Conservation (phyloP, 768 basidiomycete species). For the Mycena vulgaris region DNA sequence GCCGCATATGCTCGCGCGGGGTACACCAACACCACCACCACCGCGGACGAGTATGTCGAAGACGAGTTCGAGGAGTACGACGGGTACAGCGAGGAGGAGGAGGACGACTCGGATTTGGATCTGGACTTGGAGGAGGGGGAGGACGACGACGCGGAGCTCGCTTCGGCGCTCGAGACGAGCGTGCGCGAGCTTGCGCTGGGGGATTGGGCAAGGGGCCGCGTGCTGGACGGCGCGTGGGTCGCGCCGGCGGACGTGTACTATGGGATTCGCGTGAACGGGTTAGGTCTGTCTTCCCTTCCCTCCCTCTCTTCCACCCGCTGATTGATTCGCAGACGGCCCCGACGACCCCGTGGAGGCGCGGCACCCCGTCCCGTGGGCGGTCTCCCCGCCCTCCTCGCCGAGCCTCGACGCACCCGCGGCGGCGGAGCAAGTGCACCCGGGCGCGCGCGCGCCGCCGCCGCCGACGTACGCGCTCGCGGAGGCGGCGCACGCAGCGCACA, state of each 20-base stretch:
- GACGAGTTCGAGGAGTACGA: no score
- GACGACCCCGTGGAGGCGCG: constrained; percentile 44
- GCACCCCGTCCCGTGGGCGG: constrained; percentile 78
- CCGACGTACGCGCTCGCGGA: constrained; percentile 58
- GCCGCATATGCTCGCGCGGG: constrained; percentile 24
- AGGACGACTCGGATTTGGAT: constrained; percentile 40
- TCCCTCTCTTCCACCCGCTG: constrained; percentile 43
- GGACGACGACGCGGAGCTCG: constrained; percentile 60
- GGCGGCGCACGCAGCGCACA: constrained; percentile 70
- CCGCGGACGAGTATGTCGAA: no score
- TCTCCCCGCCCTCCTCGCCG: constrained; percentile 56
- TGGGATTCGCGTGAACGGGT: constrained; percentile 54
- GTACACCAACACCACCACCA: constrained; percentile 10
- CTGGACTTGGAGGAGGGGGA: constrained; percentile 52
- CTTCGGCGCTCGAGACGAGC: constrained; percentile 54
- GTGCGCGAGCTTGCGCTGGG: constrained; percentile 72
- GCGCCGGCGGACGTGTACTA: constrained; percentile 83
- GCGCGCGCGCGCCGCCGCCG: neutral
- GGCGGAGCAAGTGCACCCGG: neutral
- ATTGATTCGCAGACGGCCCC: constrained; percentile 42
- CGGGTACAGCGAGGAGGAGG: no score
- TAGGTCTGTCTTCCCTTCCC: constrained; percentile 35
- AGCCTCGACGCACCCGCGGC: constrained; percentile 40
- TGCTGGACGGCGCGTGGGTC: constrained; percentile 84
- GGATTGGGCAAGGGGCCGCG: constrained; percentile 80